Evolutionary conservation across 2,329 filamentous ascomycete genomes (phyloP), one percentile per base, ranked within the genome.

Genomic region (Fusarium pseudocircinatum): DNA sequence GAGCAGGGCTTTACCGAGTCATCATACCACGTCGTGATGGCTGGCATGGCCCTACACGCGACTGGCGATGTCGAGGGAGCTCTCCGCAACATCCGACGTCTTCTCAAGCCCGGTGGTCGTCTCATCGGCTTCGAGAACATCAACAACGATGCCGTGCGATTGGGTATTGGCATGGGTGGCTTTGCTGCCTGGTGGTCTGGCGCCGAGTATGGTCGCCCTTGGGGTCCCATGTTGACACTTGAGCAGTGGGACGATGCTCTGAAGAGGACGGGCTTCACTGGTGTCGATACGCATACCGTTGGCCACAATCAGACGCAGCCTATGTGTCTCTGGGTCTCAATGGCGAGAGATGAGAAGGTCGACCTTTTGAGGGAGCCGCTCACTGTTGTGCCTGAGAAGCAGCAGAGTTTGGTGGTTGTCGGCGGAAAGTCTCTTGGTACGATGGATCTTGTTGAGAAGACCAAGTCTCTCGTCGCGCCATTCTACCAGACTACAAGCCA

Each of bases 181-280:
- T 57, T 73, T 3, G 59, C 65, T 3, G 70, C 58, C 7, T 72
- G 70, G 68, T 73, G 70, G 70, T 57, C 61, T 6, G 70, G 70
- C 2, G 64, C 42, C 3, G 64, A 60, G 4, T 50, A 72, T 4
- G 69, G 69, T 9, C 67, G 69, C 1, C 46, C 54, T 4, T 62
- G 54, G 37, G 63, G 62, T 2, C 69, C 69, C 14, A 53, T 54
- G 8, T n/a, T 72, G n/a, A 59, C 67, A 0, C 56, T 57, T 4
- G 59, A 47, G 28, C 56, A 71, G 15, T 73, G 70, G 70, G 52
- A 73, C 43, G 47, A 46, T n/a, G 37, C 63, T 16, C 39, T 73
- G 5, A 47, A 62, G 24, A 60, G 49, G 4, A 57, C 60, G 0
- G 70, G 69, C 13, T 73, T 73, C 18, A 56, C 64, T 2, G 70